These are phyloP conservation scores for Chimonanthus praecox DNA, from an alignment of 164 flowering plant species.

Conservation along the genomic window DNA sequence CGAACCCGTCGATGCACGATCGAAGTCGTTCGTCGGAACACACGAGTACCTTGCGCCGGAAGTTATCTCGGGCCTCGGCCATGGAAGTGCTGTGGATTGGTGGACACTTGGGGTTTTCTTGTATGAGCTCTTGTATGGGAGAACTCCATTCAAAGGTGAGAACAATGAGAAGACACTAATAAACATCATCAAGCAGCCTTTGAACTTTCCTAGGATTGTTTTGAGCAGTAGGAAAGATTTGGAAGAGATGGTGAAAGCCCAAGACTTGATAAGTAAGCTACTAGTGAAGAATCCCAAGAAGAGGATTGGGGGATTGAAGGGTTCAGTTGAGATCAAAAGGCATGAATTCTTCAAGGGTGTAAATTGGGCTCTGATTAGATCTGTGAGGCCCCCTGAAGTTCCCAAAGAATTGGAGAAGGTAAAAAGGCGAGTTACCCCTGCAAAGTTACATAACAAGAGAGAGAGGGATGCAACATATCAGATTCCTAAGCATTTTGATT, in stretches of 20 bases:
- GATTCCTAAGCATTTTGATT: constrained; percentile 68
- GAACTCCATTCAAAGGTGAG: constrained; percentile 84
- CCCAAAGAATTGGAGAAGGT: constrained; percentile 33
- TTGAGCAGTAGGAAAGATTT: constrained; percentile 33
- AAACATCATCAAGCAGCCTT: constrained; percentile 65
- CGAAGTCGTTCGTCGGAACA: constrained; percentile 88
- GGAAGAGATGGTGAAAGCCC: constrained; percentile 60
- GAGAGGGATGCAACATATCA: constrained; percentile 57
- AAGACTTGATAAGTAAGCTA: constrained; percentile 61
- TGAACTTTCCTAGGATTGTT: constrained; percentile 53
- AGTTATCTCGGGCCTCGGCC: constrained; percentile 78
- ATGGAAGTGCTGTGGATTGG: constrained; percentile 90
- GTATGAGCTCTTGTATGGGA: constrained; percentile 71
- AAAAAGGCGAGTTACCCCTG: constrained; percentile 20
- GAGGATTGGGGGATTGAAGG: constrained; percentile 71
- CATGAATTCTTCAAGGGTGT: constrained; percentile 86
- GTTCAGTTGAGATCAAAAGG: constrained; percentile 74
- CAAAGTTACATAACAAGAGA: constrained; percentile 41
- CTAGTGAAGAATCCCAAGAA: constrained; percentile 77
- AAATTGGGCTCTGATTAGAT: constrained; percentile 87
- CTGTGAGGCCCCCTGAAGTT: constrained; percentile 73
- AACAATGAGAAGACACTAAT: constrained; percentile 74
- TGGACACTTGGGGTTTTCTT: constrained; percentile 88
- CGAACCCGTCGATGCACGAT: constrained; percentile 62
- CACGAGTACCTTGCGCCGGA: constrained; percentile 94